Evolutionary conservation across 2,329 filamentous ascomycete genomes (phyloP).

Genomic region (Pseudocercospora pini-densiflorae): DNA sequence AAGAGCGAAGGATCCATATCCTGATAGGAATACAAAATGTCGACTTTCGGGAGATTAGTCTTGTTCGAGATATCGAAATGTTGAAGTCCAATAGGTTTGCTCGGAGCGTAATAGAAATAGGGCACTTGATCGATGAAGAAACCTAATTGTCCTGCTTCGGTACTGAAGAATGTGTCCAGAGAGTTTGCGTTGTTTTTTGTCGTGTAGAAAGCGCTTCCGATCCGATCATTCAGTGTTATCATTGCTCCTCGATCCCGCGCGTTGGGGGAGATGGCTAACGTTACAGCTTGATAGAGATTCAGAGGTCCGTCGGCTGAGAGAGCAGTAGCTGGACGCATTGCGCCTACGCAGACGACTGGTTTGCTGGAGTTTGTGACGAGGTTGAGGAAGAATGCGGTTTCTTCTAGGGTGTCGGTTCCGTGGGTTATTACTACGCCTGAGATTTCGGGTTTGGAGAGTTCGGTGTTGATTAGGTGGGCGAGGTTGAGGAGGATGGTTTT

Average conservation of each 20-base stretch:
- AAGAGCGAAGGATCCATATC: constrained; percentile 53
- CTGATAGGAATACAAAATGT: constrained; percentile 62
- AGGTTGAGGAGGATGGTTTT: constrained; percentile 55
- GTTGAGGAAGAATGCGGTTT: constrained; percentile 67
- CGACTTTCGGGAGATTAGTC: constrained; percentile 56
- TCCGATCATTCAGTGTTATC: constrained; percentile 66
- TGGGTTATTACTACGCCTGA: constrained; percentile 64
- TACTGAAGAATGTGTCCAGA: constrained; percentile 65
- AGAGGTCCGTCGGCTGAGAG: constrained; percentile 66
- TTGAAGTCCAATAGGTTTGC: constrained; percentile 53
- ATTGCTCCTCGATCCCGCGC: constrained; percentile 60
- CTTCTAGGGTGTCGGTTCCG: constrained; percentile 68
- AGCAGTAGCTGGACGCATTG: constrained; percentile 67
- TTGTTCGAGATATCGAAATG: constrained; percentile 47
- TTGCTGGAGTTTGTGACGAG: constrained; percentile 61
- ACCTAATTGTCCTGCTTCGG: constrained; percentile 63
- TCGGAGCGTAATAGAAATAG: constrained; percentile 63
- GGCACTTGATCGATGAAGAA: constrained; percentile 62
- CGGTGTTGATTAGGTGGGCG: constrained; percentile 54
- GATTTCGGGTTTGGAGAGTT: constrained; percentile 51
- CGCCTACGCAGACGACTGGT: constrained; percentile 64
- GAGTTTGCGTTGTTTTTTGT: constrained; percentile 68
- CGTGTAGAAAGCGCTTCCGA: constrained; percentile 61
- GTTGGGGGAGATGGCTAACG: constrained; percentile 54
- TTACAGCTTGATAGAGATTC: constrained; percentile 65